Base-by-base conservation (phyloP, 163 green algal genomes). In the Scenedesmus sp. region DNA sequence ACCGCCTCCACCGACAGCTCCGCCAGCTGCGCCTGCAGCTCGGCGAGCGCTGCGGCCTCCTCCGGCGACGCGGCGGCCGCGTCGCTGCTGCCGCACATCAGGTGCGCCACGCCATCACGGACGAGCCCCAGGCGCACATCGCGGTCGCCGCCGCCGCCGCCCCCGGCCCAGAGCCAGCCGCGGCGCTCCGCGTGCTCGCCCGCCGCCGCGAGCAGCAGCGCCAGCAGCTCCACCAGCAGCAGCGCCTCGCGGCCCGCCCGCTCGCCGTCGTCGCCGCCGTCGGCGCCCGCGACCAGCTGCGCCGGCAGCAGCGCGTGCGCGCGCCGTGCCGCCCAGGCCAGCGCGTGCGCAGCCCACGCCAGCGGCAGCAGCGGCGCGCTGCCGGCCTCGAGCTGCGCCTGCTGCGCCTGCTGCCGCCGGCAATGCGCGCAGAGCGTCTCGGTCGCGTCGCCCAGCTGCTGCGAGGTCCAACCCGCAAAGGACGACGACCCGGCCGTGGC, bases 351-450 rank as follows among this genome's bases (percentile, higher is more conserved):
- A 10, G 33, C 14, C 67, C 67, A 76, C 9, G 28, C 51, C 22
- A 76, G 22, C 26, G 67, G 67, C 34, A 76, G 67, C 51, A 65
- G 28, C 48, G 17, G 0, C n/a, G 28, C 5, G 51, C 69, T 77
- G 36, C 53, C 45, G 53, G n/a, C 57, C 53, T 36, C 64, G 67
- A 67, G 53, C 54, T 67, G 69, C 24, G 28, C 24, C 39, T 67
- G 33, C 69, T 77, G 54, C 1, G 14, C 34, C 42, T 29, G 63
- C 63, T 36, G 63, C 15, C 29, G 63, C 42, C 36, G 31, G 39
- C 58, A 14, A 64, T 28, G 62, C 62, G n/a, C n/a, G n/a, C n/a
- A n/a, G n/a, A n/a, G n/a, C n/a, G n/a, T n/a, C n/a, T n/a, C n/a
- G n/a, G n/a, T 47, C 10, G 39, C 39, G 6, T 10, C 39, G 6